Evolutionary conservation across 176 grass and related monocot genomes (phyloP), one percentile per base, ranked within the genome.

Genomic region (Oryza rufipogon): DNA sequence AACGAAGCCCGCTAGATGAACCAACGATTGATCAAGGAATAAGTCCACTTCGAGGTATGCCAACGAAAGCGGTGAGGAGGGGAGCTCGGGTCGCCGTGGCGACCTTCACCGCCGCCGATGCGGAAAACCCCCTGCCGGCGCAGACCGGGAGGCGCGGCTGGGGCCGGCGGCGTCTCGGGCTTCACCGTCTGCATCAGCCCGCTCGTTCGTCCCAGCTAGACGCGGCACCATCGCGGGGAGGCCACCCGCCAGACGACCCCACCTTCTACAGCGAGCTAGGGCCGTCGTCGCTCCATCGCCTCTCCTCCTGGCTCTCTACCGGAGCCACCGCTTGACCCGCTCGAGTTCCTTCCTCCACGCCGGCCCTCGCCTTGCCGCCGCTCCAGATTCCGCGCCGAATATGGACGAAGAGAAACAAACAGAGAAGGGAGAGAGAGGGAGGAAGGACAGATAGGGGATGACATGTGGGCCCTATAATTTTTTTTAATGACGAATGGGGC

Each of bases 151-250:
- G 44, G 76, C 28, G 44, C 33, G 49, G 83, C 47, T 49, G 54
- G 14, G 11, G 73, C 78, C 42, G 88, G 75, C 34, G 88, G 75
- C 17, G 70, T 90, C 5, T 93, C 94, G 4, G 91, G 94, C 10
- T 94, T 94, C 84, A 67, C 86, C 7, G 84, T 94, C 63, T 97
- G 88, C 86, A 81, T 94, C 73, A 97, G 92, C 71, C 95, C 92
- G 45, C 95, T 94, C 12, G 86, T 92, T 12, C 65, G 95, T 15
- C 90, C 90, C 74, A 74, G 77, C 70, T 66, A 82, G 2, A 78
- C 58, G 16, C 83, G 75, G 69, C 91, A 76, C 78, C 91, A 28
- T 70, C 96, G 75, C 66, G 90, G 28, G 28, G 88, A 66, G 75
- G 79, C 72, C 54, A 28, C 45, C 36, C 20, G 14, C 72, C 30